These are phyloP conservation scores for Cardamine chenopodiifolia DNA, from an alignment of 345 rosid species.

Conservation along the genomic window DNA sequence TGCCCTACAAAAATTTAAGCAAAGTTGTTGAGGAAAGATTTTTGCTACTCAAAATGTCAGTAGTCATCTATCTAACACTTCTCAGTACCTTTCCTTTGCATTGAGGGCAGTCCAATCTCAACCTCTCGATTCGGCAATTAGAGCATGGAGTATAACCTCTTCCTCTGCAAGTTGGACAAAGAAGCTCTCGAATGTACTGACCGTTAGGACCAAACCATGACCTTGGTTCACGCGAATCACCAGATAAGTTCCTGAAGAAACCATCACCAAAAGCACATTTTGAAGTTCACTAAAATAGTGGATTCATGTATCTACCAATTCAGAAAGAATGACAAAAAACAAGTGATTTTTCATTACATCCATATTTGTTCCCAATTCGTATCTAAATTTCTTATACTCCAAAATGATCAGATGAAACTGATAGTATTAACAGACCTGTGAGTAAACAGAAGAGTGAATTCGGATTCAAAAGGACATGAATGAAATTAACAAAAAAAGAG, in stretches of 20 bases:
- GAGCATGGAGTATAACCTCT: constrained; percentile 91
- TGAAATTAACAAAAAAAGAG: not conserved
- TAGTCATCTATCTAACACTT: not conserved
- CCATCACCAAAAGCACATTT: constrained; percentile 20
- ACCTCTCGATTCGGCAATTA: constrained; percentile 81
- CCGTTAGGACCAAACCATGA: constrained; percentile 98
- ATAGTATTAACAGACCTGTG: not conserved
- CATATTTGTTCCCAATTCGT: no score
- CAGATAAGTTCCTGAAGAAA: constrained; percentile 53
- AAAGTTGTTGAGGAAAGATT: not conserved
- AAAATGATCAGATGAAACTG: not conserved
- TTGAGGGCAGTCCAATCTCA: constrained; percentile 63
- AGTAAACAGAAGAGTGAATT: not conserved
- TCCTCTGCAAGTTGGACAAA: constrained; percentile 92
- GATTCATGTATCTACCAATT: not conserved
- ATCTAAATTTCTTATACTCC: no score
- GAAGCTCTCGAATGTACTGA: constrained; percentile 90
- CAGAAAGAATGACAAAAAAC: not conserved
- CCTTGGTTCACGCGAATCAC: constrained; percentile 59
- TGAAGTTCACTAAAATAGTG: not conserved
- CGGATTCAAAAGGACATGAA: not conserved
- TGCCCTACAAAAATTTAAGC: constrained; percentile 55
- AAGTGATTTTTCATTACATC: not conserved
- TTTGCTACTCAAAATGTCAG: not conserved
- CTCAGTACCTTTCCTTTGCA: constrained; percentile 79